These are phyloP conservation scores for Meyerozyma carpophila DNA, from an alignment of 1,139 yeast species.

Conservation along the genomic window DNA sequence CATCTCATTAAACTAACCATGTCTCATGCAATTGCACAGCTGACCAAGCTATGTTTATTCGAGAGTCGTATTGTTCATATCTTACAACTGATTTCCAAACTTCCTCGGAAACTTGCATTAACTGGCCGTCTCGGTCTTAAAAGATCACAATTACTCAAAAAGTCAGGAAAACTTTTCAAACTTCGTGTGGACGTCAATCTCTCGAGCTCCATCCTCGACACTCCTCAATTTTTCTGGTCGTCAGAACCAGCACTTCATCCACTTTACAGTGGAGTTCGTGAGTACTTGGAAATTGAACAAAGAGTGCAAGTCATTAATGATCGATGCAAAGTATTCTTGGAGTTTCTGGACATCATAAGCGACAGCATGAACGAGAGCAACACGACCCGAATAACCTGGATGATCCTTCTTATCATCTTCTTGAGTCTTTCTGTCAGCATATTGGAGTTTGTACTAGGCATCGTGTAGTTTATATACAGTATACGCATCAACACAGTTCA, in stretches of 20 bases:
- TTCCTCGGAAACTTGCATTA: conserved; percentile 84
- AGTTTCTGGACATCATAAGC: conserved; percentile 85
- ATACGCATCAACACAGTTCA: not conserved
- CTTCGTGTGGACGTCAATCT: conserved; percentile 89
- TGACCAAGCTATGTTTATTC: conserved; percentile 83
- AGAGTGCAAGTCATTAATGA: conserved; percentile 90
- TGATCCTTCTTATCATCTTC: conserved; percentile 79
- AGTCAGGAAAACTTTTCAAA: conserved; percentile 86
- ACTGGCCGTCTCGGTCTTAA: conserved; percentile 82
- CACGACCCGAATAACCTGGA: conserved; percentile 87
- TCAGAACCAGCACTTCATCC: conserved; percentile 95
- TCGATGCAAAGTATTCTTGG: conserved; percentile 88
- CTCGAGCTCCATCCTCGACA: conserved; percentile 84
- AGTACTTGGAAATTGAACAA: conserved; percentile 90
- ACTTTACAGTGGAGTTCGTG: conserved; percentile 81
- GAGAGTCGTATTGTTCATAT: conserved; percentile 88
- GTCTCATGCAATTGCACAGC: conserved; percentile 96
- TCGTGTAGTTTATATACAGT: conserved; percentile 14
- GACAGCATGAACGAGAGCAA: conserved; percentile 92
- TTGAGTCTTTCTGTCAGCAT: conserved; percentile 66
- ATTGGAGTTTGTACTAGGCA: conserved; percentile 37
- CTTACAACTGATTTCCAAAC: conserved; percentile 75
- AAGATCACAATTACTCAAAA: conserved; percentile 73
- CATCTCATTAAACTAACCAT: conserved; percentile 87
- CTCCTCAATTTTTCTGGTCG: conserved; percentile 96